These are phyloP conservation scores for Rhexocercosporidium sp. DNA, from an alignment of 2,329 filamentous ascomycete species.

Conservation along the genomic window DNA sequence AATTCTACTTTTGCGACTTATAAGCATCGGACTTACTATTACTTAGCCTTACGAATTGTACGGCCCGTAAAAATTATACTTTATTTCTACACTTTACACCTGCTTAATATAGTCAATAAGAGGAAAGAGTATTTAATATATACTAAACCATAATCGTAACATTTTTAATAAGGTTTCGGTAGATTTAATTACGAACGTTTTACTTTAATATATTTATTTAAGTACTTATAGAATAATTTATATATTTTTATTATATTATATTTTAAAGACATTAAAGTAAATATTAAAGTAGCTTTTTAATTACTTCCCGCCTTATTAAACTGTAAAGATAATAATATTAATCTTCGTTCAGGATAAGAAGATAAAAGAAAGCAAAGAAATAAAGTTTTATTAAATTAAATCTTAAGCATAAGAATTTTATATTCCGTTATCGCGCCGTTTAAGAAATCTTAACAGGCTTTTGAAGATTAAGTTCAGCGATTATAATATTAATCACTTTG, in stretches of 20 bases:
- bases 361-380: slow-evolving; percentile 16
- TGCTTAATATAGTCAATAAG: slow-evolving; percentile 12
- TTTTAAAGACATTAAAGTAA: slow-evolving; percentile 15
- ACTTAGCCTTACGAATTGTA: slow-evolving; percentile 19
- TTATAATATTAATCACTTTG: slow-evolving; percentile 16
- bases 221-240: slow-evolving; percentile 15
- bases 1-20: slow-evolving; percentile 21
- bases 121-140: slow-evolving; percentile 16
- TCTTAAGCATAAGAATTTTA: slow-evolving; percentile 15
- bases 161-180: slow-evolving; percentile 21
- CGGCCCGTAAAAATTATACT: slow-evolving; percentile 7
- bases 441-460: slow-evolving; percentile 12
- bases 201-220: slow-evolving; percentile 17
- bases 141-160: neutral
- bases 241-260: slow-evolving; percentile 14
- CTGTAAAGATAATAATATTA: neutral
- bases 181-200: slow-evolving; percentile 20
- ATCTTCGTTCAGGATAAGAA: slow-evolving; percentile 17
- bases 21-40: slow-evolving; percentile 16
- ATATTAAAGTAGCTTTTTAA: slow-evolving; percentile 15
- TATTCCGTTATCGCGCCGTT: neutral
- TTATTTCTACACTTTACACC: slow-evolving; percentile 13
- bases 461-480: slow-evolving; percentile 9
- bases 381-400: slow-evolving; percentile 17
- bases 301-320: slow-evolving; percentile 8